Evolutionary conservation across 2,329 filamentous ascomycete species (phyloP).

Genomic region (Xylariaceae sp.): DNA sequence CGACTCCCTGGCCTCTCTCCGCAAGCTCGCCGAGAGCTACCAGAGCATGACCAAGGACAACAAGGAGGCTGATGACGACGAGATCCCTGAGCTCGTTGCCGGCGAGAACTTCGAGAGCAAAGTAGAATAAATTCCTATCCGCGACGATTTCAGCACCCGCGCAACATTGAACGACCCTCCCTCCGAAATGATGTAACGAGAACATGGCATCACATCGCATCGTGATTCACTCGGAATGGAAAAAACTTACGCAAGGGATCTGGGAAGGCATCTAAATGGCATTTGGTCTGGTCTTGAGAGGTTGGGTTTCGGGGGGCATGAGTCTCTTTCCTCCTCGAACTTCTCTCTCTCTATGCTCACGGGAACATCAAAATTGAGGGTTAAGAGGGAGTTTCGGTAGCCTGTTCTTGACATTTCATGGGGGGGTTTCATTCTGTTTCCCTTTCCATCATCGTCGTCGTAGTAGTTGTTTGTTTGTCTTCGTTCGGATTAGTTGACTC

Average conservation of each 20-base stretch:
- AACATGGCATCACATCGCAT: constrained; percentile 11
- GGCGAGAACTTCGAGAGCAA: constrained; percentile 98
- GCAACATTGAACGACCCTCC: constrained; percentile 6
- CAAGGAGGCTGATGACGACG: constrained; percentile 77
- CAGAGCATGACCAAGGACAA: constrained; percentile 97
- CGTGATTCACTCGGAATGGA: constrained; percentile 13
- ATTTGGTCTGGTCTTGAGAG: constrained; percentile 12
- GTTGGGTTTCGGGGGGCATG: constrained; percentile 1
- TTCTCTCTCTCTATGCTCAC: constrained; percentile 1
- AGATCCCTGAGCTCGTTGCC: constrained; percentile 94
- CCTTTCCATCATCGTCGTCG: constrained; percentile 8
- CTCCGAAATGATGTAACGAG: constrained; percentile 12
- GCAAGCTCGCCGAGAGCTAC: constrained; percentile 98
- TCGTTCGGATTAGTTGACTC: constrained; percentile 9
- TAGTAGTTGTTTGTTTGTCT: not conserved
- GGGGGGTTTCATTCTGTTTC: not conserved
- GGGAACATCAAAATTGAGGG: constrained; percentile 5
- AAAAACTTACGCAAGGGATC: constrained; percentile 6
- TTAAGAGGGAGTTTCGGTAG: constrained; percentile 16
- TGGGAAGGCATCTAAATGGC: constrained; percentile 10
- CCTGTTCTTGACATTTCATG: constrained; percentile 7
- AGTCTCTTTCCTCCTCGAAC: not conserved
- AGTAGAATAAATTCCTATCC: constrained; percentile 65
- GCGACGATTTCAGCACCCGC: constrained; percentile 2
- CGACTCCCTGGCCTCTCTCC: constrained; percentile 93